Conservation (phyloP, 768 basidiomycete species). For the Mycena vitilis region DNA sequence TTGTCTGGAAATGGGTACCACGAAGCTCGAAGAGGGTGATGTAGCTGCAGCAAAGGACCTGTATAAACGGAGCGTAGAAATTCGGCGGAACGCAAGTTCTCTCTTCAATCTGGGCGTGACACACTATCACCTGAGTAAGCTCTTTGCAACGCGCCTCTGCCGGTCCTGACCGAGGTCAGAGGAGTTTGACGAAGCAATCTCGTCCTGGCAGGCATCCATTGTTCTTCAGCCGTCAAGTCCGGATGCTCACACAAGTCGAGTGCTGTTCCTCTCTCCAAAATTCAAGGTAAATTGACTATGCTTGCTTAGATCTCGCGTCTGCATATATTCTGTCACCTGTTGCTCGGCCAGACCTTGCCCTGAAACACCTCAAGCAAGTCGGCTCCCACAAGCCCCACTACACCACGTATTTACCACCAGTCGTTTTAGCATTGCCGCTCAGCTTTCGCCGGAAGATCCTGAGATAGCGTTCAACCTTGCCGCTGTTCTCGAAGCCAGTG, state of each 20-base stretch:
- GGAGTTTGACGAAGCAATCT: conserved; percentile 89
- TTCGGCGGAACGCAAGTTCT: conserved; percentile 82
- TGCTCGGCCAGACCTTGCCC: conserved; percentile 85
- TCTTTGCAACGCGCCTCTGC: conserved; percentile 16
- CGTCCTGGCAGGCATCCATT: conserved; percentile 89
- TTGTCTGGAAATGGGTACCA: conserved; percentile 86
- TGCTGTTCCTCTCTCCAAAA: conserved; percentile 29
- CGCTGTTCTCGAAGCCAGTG: conserved; percentile 90
- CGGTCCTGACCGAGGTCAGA: conserved; percentile 56
- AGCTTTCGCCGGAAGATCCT: conserved; percentile 89
- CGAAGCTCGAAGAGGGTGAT: conserved; percentile 88
- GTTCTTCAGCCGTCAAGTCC: conserved; percentile 83
- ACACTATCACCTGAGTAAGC: conserved; percentile 88
- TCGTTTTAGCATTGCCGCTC: conserved; percentile 76
- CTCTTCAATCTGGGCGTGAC: conserved; percentile 92
- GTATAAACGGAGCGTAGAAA: conserved; percentile 83
- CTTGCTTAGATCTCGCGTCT: conserved; percentile 79
- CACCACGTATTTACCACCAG: conserved; percentile 45
- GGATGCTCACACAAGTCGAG: conserved; percentile 88
- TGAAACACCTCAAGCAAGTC: conserved; percentile 83
- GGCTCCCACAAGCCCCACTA: conserved; percentile 37
- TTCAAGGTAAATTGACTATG: conserved; percentile 36
- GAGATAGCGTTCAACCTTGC: conserved; percentile 94
- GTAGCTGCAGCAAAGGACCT: conserved; percentile 80
- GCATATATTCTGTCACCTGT: conserved; percentile 88